A percentile compares a stretch with the other conserved stretches of the same genome.
These are phyloP conservation scores for Ophiostoma piceae DNA, from an alignment of 2,329 filamentous ascomycete species.

Conservation along the genomic window DNA sequence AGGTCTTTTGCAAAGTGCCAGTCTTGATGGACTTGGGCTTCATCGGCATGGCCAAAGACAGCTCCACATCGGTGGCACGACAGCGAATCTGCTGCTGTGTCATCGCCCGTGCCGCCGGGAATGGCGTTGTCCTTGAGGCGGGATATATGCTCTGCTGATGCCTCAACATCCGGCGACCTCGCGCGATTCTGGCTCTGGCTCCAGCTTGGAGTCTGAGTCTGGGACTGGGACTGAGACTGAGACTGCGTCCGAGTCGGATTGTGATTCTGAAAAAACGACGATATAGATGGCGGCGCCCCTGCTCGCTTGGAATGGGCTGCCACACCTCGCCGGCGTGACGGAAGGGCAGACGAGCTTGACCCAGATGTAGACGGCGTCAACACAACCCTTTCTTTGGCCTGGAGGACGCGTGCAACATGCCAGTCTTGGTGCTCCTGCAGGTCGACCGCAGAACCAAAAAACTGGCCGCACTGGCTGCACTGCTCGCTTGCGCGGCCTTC, in stretches of 20 bases:
- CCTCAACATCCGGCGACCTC: not conserved
- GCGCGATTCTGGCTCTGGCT: not conserved
- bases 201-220: not conserved
- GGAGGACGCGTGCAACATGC: slow-evolving; percentile 86
- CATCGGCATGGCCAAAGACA: slow-evolving; percentile 55
- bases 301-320: slow-evolving; percentile 12
- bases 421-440: slow-evolving; percentile 80
- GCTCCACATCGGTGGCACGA: slow-evolving; percentile 16
- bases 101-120: not conserved
- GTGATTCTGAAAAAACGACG: slow-evolving; percentile 22
- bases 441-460: slow-evolving; percentile 52
- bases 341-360: not conserved
- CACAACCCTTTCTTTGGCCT: slow-evolving; percentile 40
- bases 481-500: slow-evolving; percentile 49
- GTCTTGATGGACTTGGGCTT: slow-evolving; percentile 72
- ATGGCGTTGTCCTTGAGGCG: not conserved
- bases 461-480: slow-evolving; percentile 63
- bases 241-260: not conserved
- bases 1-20: slow-evolving; percentile 93
- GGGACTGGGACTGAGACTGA: not conserved
- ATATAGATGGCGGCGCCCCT: slow-evolving; percentile 19
- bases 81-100: not conserved
- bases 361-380: not conserved
- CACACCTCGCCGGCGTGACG: slow-evolving; percentile 8
- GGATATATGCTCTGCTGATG: not conserved